phyloP scores from a whole-genome alignment of 1,139 yeast species.

The Debaryomyces udenii region DNA sequence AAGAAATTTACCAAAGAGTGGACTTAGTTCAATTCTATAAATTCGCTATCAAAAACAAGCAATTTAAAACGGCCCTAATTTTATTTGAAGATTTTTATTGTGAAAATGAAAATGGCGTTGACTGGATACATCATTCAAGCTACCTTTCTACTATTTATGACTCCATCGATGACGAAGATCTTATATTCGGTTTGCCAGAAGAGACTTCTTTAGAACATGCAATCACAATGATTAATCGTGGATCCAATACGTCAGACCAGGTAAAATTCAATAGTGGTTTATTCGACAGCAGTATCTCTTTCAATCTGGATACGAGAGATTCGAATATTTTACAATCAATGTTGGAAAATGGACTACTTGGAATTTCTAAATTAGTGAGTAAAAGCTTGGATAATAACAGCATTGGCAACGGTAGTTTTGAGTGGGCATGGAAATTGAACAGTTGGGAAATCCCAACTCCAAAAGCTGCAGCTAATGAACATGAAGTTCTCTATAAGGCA shows the following conservation, averaged over 20 bases:
- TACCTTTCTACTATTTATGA: conserved; percentile 46
- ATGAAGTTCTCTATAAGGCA: conserved; percentile 49
- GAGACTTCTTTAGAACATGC: conserved; percentile 57
- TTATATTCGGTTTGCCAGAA: conserved; percentile 64
- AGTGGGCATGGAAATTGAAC: conserved; percentile 72
- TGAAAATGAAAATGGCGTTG: conserved; percentile 10
- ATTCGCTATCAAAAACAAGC: conserved; percentile 38
- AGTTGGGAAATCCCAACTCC: conserved; percentile 69
- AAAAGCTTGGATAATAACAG: conserved; percentile 14
- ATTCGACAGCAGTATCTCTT: conserved; percentile 48
- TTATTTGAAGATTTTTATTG: conserved; percentile 54
- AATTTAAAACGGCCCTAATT: conserved; percentile 53
- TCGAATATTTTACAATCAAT: conserved; percentile 38
- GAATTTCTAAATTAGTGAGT: conserved; percentile 45
- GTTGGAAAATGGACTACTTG: conserved; percentile 49
- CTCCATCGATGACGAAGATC: conserved; percentile 60
- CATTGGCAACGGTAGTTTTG: conserved; percentile 23
- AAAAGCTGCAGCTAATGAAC: conserved; percentile 30
- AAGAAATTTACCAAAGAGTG: conserved; percentile 35
- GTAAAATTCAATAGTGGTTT: conserved; percentile 60
- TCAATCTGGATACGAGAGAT: conserved; percentile 17
- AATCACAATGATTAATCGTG: conserved; percentile 40
- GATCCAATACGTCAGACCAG: conserved; percentile 39
- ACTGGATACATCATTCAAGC: conserved; percentile 17
- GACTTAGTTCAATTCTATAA: conserved; percentile 33